Evolutionary conservation across 768 basidiomycete genomes (phyloP), one percentile per base, ranked within the genome.

Genomic region (Pisolithus microcarpus): DNA sequence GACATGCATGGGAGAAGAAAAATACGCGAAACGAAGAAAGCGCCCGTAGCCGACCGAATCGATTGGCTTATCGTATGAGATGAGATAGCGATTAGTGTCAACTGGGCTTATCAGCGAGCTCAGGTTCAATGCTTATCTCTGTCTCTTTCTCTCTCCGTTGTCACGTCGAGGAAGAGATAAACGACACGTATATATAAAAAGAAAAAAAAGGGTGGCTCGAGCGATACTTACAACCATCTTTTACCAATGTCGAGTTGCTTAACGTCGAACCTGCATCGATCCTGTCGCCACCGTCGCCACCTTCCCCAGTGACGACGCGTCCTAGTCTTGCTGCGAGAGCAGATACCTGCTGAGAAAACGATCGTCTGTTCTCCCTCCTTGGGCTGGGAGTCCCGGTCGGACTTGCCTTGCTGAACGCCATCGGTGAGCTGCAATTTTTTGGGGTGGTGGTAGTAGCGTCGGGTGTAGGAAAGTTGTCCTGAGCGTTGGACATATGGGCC

Each of bases 311-410:
- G 26, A 45, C 26, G 36, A 54, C 21, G 28, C 52, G 8, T 39
- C 44, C 45, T n/a, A 57, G 40, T 51, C 38, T 57, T 5, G 52
- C 49, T 37, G 42, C 48, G 13, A 53, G 36, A 11, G 51, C 52
- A 3, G 55, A 56, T 31, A 56, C 28, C 47, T 53, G 55, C 26
- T 51, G 46, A 18, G 56, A 46, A 28, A 51, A 42, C 13, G 52
- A 46, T 19, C 21, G 37, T 10, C 43, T 40, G 15, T 15, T 5
- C 16, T 26, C 23, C 16, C 16, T 23, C 24, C 43, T 30, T 16
- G 15, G 23, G 5, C 24, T 30, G 24, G 34, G 34, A 11, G 13
- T 26, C 16, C 6, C 43, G 16, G 23, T 28, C 1, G 43, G 15
- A 21, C 42, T 10, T 43, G 42, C 21, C 30, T 30, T 30, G 30